Conservation (phyloP, 192 early-diverging fungal species). For the Umbelopsis ramanniana region DNA sequence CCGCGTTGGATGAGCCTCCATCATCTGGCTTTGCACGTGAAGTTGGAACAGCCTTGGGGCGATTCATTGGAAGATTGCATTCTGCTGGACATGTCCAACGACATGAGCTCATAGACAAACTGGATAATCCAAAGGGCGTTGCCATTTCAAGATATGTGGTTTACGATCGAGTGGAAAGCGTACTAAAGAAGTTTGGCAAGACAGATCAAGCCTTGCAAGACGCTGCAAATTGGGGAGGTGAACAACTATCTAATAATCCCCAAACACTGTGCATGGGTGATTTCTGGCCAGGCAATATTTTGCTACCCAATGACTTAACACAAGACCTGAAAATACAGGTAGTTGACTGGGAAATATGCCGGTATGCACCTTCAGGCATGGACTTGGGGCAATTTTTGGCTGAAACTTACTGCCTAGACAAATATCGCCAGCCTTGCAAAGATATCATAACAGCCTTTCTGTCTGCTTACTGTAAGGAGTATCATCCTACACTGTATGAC, state of each 20-base stretch:
- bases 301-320: constrained; percentile 27
- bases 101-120: constrained; percentile 32
- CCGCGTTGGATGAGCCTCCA: constrained; percentile 29
- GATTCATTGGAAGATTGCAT: constrained; percentile 45
- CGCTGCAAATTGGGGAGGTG: constrained; percentile 40
- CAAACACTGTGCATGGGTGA: constrained; percentile 45
- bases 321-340: constrained; percentile 27
- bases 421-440: constrained; percentile 42
- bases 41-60: constrained; percentile 39
- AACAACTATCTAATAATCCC: constrained; percentile 39
- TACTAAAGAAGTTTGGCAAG: constrained; percentile 26
- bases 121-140: constrained; percentile 34
- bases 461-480: constrained; percentile 34
- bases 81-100: constrained; percentile 30
- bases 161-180: constrained; percentile 35
- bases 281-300: constrained; percentile 46
- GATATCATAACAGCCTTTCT: constrained; percentile 38
- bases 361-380: constrained; percentile 41
- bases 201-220: constrained; percentile 30
- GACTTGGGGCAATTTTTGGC: constrained; percentile 46
- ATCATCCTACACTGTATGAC: constrained; percentile 31
- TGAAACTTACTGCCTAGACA: constrained; percentile 37
- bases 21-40: constrained; percentile 29
- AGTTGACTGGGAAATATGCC: constrained; percentile 46
- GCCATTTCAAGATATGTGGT: constrained; percentile 33